Conservation (phyloP, 1,139 yeast species). For the Candida smagusa region DNA sequence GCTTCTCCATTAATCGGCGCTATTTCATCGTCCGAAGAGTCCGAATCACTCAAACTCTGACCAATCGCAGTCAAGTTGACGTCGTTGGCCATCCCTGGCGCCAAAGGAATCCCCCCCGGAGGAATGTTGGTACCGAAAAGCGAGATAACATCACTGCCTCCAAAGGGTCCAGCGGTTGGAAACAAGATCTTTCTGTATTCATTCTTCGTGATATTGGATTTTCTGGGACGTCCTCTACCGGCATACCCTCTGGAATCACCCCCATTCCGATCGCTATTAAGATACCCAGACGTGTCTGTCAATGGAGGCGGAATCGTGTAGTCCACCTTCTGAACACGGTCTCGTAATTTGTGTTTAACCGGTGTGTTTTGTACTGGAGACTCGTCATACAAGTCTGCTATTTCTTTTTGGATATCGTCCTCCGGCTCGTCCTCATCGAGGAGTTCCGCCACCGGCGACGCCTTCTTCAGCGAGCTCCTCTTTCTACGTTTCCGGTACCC, state of each 20-base stretch:
- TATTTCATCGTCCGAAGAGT: slow-evolving; percentile 67
- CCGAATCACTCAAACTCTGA: slow-evolving; percentile 53
- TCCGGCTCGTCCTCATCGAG: slow-evolving; percentile 25
- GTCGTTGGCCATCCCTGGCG: slow-evolving; percentile 30
- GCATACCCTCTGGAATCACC: background rate
- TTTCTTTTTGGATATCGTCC: slow-evolving; percentile 46
- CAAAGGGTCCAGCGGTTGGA: slow-evolving; percentile 98
- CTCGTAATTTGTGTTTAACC: slow-evolving; percentile 64
- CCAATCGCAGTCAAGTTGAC: slow-evolving; percentile 49
- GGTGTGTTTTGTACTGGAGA: slow-evolving; percentile 47
- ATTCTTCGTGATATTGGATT: slow-evolving; percentile 31
- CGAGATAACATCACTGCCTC: slow-evolving; percentile 83
- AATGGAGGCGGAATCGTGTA: slow-evolving; percentile 88
- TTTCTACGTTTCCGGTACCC: slow-evolving; percentile 13
- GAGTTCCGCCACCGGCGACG: slow-evolving; percentile 25
- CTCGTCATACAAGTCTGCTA: slow-evolving; percentile 52
- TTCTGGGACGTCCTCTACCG: slow-evolving; percentile 21
- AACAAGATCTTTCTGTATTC: slow-evolving; percentile 62
- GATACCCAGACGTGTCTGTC: slow-evolving; percentile 32
- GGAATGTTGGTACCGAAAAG: slow-evolving; percentile 68
- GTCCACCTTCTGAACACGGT: slow-evolving; percentile 67
- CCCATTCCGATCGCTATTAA: background rate
- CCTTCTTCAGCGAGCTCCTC: slow-evolving; percentile 15
- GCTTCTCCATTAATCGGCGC: slow-evolving; percentile 40
- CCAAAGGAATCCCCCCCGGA: slow-evolving; percentile 42